Evolutionary conservation across 1,139 yeast genomes (phyloP).

Genomic region (Taiozyma sp.): DNA sequence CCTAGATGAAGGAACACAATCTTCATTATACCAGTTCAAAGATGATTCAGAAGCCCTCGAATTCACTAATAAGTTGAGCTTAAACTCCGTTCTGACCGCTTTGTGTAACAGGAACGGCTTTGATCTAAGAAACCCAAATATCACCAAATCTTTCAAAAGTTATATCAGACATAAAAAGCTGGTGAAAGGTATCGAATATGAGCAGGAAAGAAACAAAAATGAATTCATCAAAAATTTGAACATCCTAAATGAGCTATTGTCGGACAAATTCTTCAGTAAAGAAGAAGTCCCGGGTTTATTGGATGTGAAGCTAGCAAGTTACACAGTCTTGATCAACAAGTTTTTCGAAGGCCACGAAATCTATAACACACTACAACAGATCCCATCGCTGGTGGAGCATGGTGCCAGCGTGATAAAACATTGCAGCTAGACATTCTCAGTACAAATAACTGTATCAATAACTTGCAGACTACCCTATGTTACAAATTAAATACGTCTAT

Average conservation of each 20-base stretch:
- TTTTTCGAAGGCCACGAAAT: conserved; percentile 7
- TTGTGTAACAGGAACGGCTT: conserved; percentile 20
- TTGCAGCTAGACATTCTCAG: neutral
- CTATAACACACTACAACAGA: neutral
- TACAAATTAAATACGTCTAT: neutral
- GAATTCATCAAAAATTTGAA: conserved; percentile 14
- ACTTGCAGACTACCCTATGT: too few relatives aligned
- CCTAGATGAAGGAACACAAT: conserved; percentile 4
- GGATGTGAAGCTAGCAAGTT: conserved; percentile 20
- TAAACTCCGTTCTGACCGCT: conserved; percentile 8
- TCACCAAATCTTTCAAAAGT: conserved; percentile 5
- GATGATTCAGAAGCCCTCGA: conserved; percentile 6
- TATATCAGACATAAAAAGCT: conserved; percentile 1
- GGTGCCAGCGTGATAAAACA: neutral
- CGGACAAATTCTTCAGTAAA: conserved; percentile 9
- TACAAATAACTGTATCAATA: neutral
- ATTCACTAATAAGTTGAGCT: conserved; percentile 8
- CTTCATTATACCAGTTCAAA: conserved; percentile 10
- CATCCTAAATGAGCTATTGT: conserved; percentile 11
- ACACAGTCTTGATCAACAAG: conserved; percentile 9
- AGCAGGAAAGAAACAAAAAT: conserved; percentile 10
- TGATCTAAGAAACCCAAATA: conserved; percentile 19
- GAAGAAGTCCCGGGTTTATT: conserved; percentile 14
- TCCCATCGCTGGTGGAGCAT: conserved; percentile 1
- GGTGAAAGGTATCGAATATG: conserved; percentile 9